These are phyloP conservation scores for Cutaneotrichosporon arboriforme DNA, from an alignment of 1,284 basidiomycete species.

Conservation along the genomic window DNA sequence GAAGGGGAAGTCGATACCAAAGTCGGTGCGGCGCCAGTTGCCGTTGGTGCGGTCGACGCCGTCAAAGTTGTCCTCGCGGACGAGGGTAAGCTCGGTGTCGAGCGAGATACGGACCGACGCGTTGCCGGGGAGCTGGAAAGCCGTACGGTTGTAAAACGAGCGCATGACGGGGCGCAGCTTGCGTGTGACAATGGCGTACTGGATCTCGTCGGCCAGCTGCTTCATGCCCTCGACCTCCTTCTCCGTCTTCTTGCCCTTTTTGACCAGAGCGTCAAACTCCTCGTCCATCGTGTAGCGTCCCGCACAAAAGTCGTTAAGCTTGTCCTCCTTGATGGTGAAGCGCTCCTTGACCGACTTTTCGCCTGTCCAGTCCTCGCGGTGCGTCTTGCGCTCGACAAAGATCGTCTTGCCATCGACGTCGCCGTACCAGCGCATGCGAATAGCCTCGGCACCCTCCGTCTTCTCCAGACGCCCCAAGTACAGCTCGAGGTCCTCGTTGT, in stretches of 20 bases:
- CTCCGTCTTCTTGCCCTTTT: conserved; percentile 90
- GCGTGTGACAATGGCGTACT: conserved; percentile 83
- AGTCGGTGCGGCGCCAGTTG: conserved; percentile 93
- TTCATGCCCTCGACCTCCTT: conserved; percentile 93
- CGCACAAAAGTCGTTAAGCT: conserved; percentile 83
- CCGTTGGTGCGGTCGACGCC: conserved; percentile 66
- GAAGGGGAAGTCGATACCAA: conserved; percentile 90
- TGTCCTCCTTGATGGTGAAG: conserved; percentile 92
- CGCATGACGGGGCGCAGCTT: conserved; percentile 87
- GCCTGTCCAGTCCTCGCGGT: conserved; percentile 98
- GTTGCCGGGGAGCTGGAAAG: conserved; percentile 97
- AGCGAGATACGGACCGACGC: conserved; percentile 96
- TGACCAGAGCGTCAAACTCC: conserved; percentile 82
- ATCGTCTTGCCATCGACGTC: conserved; percentile 73
- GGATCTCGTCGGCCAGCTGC: conserved; percentile 92
- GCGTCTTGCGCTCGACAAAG: conserved; percentile 98
- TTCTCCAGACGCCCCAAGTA: conserved; percentile 97
- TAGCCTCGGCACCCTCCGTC: conserved; percentile 95
- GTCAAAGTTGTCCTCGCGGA: conserved; percentile 98
- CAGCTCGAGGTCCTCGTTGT: conserved; percentile 94
- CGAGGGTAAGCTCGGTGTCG: conserved; percentile 90
- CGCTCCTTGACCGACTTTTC: conserved; percentile 99
- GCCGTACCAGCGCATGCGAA: conserved; percentile 97
- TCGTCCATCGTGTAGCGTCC: conserved; percentile 92
- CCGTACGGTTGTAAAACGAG: conserved; percentile 98